Percentiles rank a stretch among this genome's conserved stretches.
These are phyloP conservation scores for Trichosanthes cucumerina DNA, from an alignment of 306 rosid species.

Conservation along the genomic window DNA sequence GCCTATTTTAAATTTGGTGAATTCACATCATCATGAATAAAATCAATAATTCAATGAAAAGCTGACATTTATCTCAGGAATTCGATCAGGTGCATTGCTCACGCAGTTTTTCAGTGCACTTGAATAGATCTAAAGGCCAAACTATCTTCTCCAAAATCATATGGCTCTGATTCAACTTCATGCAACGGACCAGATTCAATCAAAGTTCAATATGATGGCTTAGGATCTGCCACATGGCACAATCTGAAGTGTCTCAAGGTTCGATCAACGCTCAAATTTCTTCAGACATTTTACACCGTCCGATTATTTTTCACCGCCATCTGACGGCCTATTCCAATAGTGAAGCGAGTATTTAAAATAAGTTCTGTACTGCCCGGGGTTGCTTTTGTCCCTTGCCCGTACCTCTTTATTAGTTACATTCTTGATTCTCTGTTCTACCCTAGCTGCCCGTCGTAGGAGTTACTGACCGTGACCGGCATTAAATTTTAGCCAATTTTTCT, in stretches of 20 bases:
- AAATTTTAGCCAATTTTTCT: not conserved
- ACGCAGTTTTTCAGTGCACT: not conserved
- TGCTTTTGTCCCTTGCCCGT: not conserved
- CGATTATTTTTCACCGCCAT: not conserved
- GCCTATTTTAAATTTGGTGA: constrained; percentile 3
- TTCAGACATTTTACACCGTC: not conserved
- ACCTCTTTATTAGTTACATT: not conserved
- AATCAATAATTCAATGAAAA: not conserved
- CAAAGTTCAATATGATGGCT: not conserved
- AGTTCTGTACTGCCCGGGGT: not conserved
- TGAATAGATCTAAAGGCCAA: not conserved
- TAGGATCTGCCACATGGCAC: not conserved
- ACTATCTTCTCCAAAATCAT: not conserved
- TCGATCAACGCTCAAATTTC: not conserved
- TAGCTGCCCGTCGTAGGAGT: not conserved
- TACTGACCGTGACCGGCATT: not conserved
- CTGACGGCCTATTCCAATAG: not conserved
- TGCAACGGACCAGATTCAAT: not conserved
- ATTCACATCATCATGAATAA: constrained; percentile 4
- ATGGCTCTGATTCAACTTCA: not conserved
- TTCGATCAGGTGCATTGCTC: not conserved
- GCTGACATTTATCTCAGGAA: not conserved
- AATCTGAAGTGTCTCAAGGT: not conserved
- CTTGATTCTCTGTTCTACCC: not conserved
- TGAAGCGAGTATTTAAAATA: not conserved